Percentiles rank a stretch among this genome's conserved stretches.
These are phyloP conservation scores for Chaetomidium leptoderma DNA, from an alignment of 495 filamentous ascomycete genomes.

Conservation along the genomic window DNA sequence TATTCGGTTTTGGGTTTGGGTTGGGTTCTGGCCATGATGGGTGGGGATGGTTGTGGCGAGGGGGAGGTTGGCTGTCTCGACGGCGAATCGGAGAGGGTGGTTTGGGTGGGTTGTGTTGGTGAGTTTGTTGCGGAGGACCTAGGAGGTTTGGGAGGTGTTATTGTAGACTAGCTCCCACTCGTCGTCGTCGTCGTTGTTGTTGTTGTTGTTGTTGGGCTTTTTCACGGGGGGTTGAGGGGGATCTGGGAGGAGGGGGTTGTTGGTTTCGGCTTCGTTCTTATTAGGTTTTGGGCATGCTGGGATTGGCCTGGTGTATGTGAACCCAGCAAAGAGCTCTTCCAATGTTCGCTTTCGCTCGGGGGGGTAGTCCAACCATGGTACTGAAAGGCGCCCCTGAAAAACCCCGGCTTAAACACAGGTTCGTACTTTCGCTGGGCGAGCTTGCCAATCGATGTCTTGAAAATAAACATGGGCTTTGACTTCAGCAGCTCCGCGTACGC, in stretches of 20 bases:
- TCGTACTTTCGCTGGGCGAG: constrained; percentile 80
- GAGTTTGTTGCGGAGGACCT: too few species aligned
- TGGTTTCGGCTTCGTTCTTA: too few species aligned
- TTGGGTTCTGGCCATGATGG: too few species aligned
- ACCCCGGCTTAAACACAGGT: constrained; percentile 69
- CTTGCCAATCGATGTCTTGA: constrained; percentile 80
- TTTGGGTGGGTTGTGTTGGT: not conserved
- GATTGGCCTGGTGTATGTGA: not conserved
- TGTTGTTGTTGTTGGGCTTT: too few species aligned
- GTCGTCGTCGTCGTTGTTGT: not conserved
- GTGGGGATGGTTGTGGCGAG: not conserved
- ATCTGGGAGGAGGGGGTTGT: too few species aligned
- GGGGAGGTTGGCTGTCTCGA: not conserved
- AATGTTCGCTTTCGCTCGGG: not conserved
- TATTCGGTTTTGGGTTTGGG: too few species aligned
- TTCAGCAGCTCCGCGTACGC: constrained; percentile 75
- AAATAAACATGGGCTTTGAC: constrained; percentile 89
- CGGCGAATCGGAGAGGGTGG: not conserved
- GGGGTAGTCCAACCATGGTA: not conserved
- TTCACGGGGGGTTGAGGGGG: not conserved
- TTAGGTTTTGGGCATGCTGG: not conserved
- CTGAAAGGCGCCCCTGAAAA: not conserved
- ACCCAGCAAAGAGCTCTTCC: not conserved
- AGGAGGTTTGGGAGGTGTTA: not conserved
- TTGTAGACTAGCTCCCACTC: too few species aligned